Evolutionary conservation across 495 filamentous ascomycete species (phyloP).

Genomic region (Apiosordaria backusii): DNA sequence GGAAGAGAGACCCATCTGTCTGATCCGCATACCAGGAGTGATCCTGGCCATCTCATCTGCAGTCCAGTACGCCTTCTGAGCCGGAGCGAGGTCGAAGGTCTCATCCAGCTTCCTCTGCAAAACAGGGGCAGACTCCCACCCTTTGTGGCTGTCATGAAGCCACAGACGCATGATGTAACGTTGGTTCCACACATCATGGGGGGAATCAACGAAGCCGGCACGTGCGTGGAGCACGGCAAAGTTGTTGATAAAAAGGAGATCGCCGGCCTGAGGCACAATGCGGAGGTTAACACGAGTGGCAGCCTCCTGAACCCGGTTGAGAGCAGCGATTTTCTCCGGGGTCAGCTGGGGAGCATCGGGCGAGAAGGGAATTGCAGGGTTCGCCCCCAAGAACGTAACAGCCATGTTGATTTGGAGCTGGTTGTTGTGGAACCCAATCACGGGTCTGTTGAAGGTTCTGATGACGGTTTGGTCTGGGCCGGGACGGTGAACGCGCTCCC

Average conservation of each 20-base stretch:
- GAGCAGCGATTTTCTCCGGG: neutral
- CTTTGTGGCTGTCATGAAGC: neutral
- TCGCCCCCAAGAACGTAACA: neutral
- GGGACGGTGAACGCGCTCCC: neutral
- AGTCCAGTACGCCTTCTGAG: neutral
- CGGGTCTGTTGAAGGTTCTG: neutral
- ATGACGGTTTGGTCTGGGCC: neutral
- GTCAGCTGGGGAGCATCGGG: neutral
- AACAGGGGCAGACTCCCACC: neutral
- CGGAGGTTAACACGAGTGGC: neutral
- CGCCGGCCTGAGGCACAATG: neutral
- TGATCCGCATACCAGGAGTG: neutral
- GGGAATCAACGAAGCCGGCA: neutral
- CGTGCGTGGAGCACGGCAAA: neutral
- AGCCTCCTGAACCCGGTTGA: neutral
- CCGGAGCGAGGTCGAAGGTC: neutral
- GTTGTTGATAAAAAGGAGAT: neutral
- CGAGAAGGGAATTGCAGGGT: neutral
- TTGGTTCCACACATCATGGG: neutral
- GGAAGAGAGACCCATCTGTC: neutral
- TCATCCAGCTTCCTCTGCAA: neutral
- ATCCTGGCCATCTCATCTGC: neutral
- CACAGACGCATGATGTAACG: neutral
- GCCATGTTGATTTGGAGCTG: neutral
- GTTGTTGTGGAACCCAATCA: neutral